Conservation (phyloP, 2,329 filamentous ascomycete species). For the Hypoxylon sp. region DNA sequence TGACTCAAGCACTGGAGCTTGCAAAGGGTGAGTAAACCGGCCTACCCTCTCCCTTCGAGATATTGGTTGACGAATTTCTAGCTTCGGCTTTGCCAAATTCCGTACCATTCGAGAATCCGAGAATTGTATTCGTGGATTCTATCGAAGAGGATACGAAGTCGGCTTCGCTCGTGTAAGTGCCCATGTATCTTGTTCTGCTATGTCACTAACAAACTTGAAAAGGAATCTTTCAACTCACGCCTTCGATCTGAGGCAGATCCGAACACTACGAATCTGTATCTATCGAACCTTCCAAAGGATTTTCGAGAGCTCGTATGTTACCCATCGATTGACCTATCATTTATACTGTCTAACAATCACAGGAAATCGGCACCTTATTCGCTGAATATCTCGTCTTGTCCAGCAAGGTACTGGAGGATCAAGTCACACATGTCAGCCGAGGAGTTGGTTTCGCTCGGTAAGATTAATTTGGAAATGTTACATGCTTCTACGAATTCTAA, state of each 20-base stretch:
- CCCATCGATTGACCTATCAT: not conserved
- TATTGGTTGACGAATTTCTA: slow-evolving; percentile 60
- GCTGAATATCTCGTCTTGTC: slow-evolving; percentile 87
- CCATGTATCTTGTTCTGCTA: not conserved
- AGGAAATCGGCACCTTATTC: slow-evolving; percentile 86
- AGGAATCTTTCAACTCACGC: slow-evolving; percentile 98
- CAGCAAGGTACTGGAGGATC: slow-evolving; percentile 92
- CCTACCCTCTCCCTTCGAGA: not conserved
- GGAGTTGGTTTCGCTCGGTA: slow-evolving; percentile 98
- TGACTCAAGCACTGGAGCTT: slow-evolving; percentile 90
- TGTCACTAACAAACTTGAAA: slow-evolving; percentile 46
- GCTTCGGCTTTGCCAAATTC: slow-evolving; percentile 98
- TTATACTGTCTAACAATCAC: slow-evolving; percentile 41
- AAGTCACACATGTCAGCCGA: slow-evolving; percentile 87
- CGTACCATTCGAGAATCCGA: slow-evolving; percentile 89
- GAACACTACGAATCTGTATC: slow-evolving; percentile 93
- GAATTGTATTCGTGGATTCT: slow-evolving; percentile 95
- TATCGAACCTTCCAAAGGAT: slow-evolving; percentile 94
- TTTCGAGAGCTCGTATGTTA: slow-evolving; percentile 83
- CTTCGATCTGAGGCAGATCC: slow-evolving; percentile 96
- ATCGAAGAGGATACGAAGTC: slow-evolving; percentile 94
- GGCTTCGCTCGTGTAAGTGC: slow-evolving; percentile 88
- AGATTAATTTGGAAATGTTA: slow-evolving; percentile 49
- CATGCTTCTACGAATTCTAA: slow-evolving; percentile 47
- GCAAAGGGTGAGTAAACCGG: slow-evolving; percentile 83